A percentile compares a stretch with the other conserved stretches of the same genome.
phyloP scores from a whole-genome alignment of 2,329 filamentous ascomycete species.

The Penicillium sp. region DNA sequence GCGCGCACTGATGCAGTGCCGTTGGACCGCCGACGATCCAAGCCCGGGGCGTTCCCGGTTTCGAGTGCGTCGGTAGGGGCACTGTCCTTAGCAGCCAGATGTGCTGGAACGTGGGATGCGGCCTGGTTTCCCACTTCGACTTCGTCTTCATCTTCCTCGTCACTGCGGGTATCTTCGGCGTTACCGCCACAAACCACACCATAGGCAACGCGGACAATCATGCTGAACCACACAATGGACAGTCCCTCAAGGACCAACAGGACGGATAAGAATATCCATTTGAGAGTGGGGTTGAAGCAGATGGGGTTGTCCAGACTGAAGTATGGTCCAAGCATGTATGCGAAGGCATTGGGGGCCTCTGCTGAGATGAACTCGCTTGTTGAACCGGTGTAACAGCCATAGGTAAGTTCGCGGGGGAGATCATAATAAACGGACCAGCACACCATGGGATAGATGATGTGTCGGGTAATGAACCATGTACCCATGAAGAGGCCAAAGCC shows the following conservation, averaged over 20 bases:
- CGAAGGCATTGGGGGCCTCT: slow-evolving; percentile 46
- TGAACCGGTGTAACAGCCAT: slow-evolving; percentile 68
- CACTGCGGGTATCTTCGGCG: slow-evolving; percentile 84
- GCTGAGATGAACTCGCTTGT: slow-evolving; percentile 36
- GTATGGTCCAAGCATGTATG: slow-evolving; percentile 73
- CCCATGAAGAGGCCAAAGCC: slow-evolving; percentile 84
- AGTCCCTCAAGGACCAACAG: slow-evolving; percentile 77
- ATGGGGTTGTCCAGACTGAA: slow-evolving; percentile 68
- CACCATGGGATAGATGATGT: slow-evolving; percentile 74
- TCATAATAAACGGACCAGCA: slow-evolving; percentile 76
- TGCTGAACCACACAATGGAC: slow-evolving; percentile 81
- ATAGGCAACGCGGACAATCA: slow-evolving; percentile 81
- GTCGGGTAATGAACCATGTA: slow-evolving; percentile 79
- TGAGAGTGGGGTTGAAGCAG: slow-evolving; percentile 75
- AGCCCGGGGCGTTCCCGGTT: slow-evolving; percentile 29
- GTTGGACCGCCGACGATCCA: slow-evolving; percentile 38
- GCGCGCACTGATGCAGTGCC: slow-evolving; percentile 36
- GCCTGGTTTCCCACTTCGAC: slow-evolving; percentile 17
- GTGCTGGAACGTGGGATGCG: slow-evolving; percentile 30
- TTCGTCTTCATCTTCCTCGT: slow-evolving; percentile 67
- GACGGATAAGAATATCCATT: slow-evolving; percentile 72
- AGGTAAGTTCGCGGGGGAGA: slow-evolving; percentile 62
- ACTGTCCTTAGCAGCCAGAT: slow-evolving; percentile 25
- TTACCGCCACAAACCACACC: slow-evolving; percentile 71
- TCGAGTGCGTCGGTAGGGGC: slow-evolving; percentile 22